A percentile compares a stretch with the other conserved stretches of the same genome.
Conservation (phyloP, 163 green algal species). For the Coccomyxa subellipsoidea region DNA sequence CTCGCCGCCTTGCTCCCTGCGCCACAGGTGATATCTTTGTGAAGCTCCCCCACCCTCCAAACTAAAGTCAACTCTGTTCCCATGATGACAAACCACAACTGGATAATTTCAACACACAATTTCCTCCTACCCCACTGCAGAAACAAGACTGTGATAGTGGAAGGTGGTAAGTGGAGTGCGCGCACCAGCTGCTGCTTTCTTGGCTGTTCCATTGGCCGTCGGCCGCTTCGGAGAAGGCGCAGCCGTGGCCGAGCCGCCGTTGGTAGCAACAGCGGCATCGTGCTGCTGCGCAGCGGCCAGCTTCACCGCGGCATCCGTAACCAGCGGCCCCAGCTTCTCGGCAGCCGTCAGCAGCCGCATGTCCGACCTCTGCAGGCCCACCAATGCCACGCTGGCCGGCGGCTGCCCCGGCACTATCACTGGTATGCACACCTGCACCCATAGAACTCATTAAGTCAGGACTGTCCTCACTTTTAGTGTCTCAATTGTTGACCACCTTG, state of each 20-base stretch:
- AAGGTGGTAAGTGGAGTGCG: neutral
- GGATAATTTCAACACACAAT: no score
- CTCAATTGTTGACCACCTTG: no score
- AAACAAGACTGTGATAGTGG: no score
- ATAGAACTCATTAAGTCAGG: neutral
- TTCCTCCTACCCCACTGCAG: no score
- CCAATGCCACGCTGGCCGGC: slow-evolving; percentile 33
- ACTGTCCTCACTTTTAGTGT: no score
- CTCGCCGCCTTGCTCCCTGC: neutral
- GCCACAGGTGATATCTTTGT: neutral
- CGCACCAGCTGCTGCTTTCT: neutral
- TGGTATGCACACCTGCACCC: slow-evolving; percentile 37
- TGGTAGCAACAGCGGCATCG: neutral
- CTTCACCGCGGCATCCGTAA: slow-evolving; percentile 13
- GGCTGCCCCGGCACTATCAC: slow-evolving; percentile 19
- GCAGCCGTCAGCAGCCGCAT: slow-evolving; percentile 33
- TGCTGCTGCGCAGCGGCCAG: neutral
- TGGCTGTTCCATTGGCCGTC: neutral
- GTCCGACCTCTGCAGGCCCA: slow-evolving; percentile 43
- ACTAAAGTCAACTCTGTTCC: no score
- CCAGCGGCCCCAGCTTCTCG: slow-evolving; percentile 32
- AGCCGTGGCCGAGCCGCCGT: neutral
- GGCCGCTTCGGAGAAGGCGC: neutral
- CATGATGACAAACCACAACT: no score
- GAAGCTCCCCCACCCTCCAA: no score